Base-by-base conservation (phyloP, 306 rosid genomes). In the Inga laurina region DNA sequence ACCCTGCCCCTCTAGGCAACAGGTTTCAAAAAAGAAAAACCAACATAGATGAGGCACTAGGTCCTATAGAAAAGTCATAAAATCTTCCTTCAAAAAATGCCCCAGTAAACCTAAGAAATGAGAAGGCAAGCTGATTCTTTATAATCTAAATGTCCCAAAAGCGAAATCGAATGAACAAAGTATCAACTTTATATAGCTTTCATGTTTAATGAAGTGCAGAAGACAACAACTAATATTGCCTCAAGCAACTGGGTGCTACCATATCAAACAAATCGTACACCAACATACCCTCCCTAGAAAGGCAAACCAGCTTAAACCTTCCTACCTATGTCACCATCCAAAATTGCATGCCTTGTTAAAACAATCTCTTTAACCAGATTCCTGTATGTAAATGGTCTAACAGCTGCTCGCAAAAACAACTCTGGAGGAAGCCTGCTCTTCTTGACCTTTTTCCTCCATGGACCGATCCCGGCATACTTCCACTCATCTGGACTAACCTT, bases 281-380 rank as follows among this genome's bases (percentile, higher is more conserved):
- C 78, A 79, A 76, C 19, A 77, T 35, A 79, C 76, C 48, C 69
- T 72, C 73, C 45, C 51, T n/a, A 21, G 78, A 39, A 82, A 72
- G 77, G 62, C 22, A 59, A 39, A 45, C 18, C 75, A 24, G 3
- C 57, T 88, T 74, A 87, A 62, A 8, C 83, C 48, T 79, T 69
- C 22, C 62, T 73, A 68, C 88, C 90, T 83, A 96, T 90, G n/a
- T 92, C 99, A 80, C 97, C 97, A 35, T 96, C 99, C 91, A 96
- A 84, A 88, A 93, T 89, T 74, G 93, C 98, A 84, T 92, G 99
- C 84, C 99, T 91, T 8, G 91, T 92, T 88, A 96, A 87, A 72
- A 93, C 97, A 86, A 92, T 90, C 90, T 96, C 99, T 89, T 96
- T 96, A 21, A 96, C 94, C 70, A 96, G 94, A 84, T 93, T 96